Evolutionary conservation across 2,329 filamentous ascomycete genomes (phyloP).

Genomic region (Zymoseptoria passerinii): DNA sequence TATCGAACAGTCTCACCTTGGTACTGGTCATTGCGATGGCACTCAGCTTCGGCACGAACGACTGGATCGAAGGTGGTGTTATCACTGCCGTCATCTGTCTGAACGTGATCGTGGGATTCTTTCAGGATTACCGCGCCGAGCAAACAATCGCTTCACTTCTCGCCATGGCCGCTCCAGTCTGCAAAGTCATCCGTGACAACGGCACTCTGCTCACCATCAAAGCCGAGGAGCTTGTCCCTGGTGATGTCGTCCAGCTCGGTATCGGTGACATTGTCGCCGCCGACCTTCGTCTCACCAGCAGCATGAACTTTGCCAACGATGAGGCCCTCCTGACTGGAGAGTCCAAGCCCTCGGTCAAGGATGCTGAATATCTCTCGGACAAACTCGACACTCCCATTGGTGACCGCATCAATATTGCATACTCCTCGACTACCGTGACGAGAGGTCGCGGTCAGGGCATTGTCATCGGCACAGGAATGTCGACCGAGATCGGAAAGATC

Average conservation of each 20-base stretch:
- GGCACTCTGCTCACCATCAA: slow-evolving; percentile 46
- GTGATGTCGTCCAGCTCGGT: slow-evolving; percentile 56
- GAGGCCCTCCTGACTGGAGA: slow-evolving; percentile 65
- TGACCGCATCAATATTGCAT: slow-evolving; percentile 56
- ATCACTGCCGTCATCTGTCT: slow-evolving; percentile 50
- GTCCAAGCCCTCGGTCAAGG: slow-evolving; percentile 43
- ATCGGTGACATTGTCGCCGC: slow-evolving; percentile 63
- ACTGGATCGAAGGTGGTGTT: slow-evolving; percentile 54
- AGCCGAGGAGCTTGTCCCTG: slow-evolving; percentile 54
- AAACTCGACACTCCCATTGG: slow-evolving; percentile 45
- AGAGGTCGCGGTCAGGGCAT: slow-evolving; percentile 55
- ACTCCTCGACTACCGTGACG: slow-evolving; percentile 56
- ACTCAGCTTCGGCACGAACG: slow-evolving; percentile 50
- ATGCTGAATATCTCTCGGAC: slow-evolving; percentile 23
- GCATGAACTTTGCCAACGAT: slow-evolving; percentile 69
- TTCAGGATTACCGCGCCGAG: slow-evolving; percentile 52
- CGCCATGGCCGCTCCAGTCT: slow-evolving; percentile 48
- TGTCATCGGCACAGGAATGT: slow-evolving; percentile 51
- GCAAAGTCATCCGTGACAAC: slow-evolving; percentile 46
- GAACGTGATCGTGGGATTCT: slow-evolving; percentile 53
- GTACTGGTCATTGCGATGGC: slow-evolving; percentile 50
- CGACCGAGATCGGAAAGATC: slow-evolving; percentile 58
- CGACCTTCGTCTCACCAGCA: slow-evolving; percentile 52
- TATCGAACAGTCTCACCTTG: slow-evolving; percentile 32
- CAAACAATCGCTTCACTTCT: slow-evolving; percentile 50